Base-by-base conservation (phyloP, 1,139 yeast species). In the Kodamaea sp. region DNA sequence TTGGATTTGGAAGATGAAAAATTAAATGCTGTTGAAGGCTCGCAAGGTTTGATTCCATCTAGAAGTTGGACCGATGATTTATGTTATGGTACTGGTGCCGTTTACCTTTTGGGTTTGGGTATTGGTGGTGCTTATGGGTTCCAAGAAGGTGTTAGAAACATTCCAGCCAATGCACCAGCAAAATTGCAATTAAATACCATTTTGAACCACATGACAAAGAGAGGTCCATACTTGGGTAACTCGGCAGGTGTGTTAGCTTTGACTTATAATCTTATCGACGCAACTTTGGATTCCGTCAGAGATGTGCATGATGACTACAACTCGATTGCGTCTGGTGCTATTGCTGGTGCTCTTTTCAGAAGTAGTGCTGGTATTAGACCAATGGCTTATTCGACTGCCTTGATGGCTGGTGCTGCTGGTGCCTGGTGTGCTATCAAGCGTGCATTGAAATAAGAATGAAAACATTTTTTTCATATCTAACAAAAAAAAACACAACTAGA, bases 21-120 rank as follows among this genome's bases (percentile, higher is more conserved):
- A 49, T 69, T 89, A 48, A 78, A 80, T 38, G 67, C 78, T 15
- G 67, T 86, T 54, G 95, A 89, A 55, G 96, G 96, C 31, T 79
- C 95, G 1, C 87, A 86, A 58, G 42, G 44, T 7, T 64, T 92
- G 44, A 78, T 92, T 51, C 97, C 98, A 29, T 85, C 95, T 29
- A 84, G 97, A 67, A 95, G 94, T 55, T 92, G 97, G 96, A 78
- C 90, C 10, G 98, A 92, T 62, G 97, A 92, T 65, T 75, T 92
- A 49, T 89, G 97, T 75, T 92, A 94, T 65, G 98, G 98, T 53
- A 86, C 98, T 8, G 98, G 98, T 62, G 82, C 96, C 8, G 90
- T 89, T 36, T 92, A 92, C 62, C 73, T 92, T 53, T 54, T 84
- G 33, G 78, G 76, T 8, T 65, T 85, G 43, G 90, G 92, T 33